phyloP scores from a whole-genome alignment of 768 basidiomycete species.

The Amanita fuliginea region DNA sequence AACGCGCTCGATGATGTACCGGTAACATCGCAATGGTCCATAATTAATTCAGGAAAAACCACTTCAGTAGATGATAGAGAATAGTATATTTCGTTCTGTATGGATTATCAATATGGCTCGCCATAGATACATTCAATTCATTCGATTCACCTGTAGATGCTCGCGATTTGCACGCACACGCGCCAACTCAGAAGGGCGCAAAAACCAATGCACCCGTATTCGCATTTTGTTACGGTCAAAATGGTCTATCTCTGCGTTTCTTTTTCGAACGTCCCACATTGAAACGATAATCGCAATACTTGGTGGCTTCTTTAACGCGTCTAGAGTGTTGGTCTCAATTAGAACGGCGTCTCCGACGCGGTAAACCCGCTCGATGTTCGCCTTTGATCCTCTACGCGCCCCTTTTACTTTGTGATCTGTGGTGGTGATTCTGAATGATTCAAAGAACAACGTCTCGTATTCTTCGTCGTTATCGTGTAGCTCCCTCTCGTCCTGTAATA shows the following conservation, averaged over 20 bases:
- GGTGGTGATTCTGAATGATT: slow-evolving; percentile 20
- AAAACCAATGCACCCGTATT: slow-evolving; percentile 67
- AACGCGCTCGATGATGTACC: slow-evolving; percentile 12
- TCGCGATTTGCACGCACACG: slow-evolving; percentile 47
- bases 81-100: slow-evolving; percentile 70
- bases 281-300: slow-evolving; percentile 63
- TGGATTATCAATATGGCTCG: neutral
- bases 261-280: slow-evolving; percentile 48
- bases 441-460: slow-evolving; percentile 25
- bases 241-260: slow-evolving; percentile 16
- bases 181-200: slow-evolving; percentile 54
- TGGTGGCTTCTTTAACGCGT: slow-evolving; percentile 29
- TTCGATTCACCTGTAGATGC: slow-evolving; percentile 38
- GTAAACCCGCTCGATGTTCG: slow-evolving; percentile 21
- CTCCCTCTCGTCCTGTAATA: slow-evolving; percentile 16
- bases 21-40: slow-evolving; percentile 40
- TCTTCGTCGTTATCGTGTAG: slow-evolving; percentile 11
- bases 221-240: slow-evolving; percentile 28
- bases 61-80: slow-evolving; percentile 37
- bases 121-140: neutral
- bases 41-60: slow-evolving; percentile 39
- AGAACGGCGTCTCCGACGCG: slow-evolving; percentile 58
- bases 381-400: slow-evolving; percentile 11
- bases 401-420: slow-evolving; percentile 13
- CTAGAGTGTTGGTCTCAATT: slow-evolving; percentile 36